These are phyloP conservation scores for Boletus tomentosulus DNA, from an alignment of 768 basidiomycete genomes.

Conservation along the genomic window DNA sequence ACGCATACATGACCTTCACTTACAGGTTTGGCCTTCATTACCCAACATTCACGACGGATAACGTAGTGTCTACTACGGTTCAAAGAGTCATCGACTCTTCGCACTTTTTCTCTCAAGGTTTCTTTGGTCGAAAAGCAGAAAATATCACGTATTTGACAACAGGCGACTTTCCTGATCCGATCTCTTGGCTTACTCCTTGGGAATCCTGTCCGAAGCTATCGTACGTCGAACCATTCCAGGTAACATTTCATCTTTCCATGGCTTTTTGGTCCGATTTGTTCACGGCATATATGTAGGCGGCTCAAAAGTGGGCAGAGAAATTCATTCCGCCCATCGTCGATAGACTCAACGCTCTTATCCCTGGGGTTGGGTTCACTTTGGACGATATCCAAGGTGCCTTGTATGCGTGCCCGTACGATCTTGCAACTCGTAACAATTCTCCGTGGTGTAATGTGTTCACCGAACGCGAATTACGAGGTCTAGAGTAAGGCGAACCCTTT, in stretches of 20 bases:
- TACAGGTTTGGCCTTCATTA: constrained; percentile 20
- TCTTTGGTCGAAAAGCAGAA: constrained; percentile 32
- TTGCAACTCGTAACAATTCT: constrained; percentile 32
- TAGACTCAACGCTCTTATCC: constrained; percentile 34
- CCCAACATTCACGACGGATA: constrained; percentile 15
- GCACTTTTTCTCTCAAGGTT: constrained; percentile 37
- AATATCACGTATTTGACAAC: constrained; percentile 27
- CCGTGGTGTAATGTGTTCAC: constrained; percentile 42
- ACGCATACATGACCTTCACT: background rate
- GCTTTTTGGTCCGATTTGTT: background rate
- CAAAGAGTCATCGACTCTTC: constrained; percentile 37
- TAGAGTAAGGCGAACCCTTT: constrained; percentile 30
- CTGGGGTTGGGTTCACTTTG: constrained; percentile 29
- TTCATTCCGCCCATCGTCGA: constrained; percentile 36
- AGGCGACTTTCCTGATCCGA: constrained; percentile 29
- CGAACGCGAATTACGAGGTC: constrained; percentile 28
- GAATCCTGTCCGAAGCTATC: constrained; percentile 28
- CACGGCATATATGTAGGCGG: background rate
- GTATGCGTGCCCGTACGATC: constrained; percentile 40
- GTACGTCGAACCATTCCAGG: background rate
- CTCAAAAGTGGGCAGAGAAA: constrained; percentile 28
- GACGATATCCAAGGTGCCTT: constrained; percentile 37
- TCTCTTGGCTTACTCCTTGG: constrained; percentile 40
- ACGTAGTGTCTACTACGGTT: constrained; percentile 8
- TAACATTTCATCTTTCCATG: background rate